Conservation (phyloP, 768 basidiomycete genomes). For the Boletus barrowsii region DNA sequence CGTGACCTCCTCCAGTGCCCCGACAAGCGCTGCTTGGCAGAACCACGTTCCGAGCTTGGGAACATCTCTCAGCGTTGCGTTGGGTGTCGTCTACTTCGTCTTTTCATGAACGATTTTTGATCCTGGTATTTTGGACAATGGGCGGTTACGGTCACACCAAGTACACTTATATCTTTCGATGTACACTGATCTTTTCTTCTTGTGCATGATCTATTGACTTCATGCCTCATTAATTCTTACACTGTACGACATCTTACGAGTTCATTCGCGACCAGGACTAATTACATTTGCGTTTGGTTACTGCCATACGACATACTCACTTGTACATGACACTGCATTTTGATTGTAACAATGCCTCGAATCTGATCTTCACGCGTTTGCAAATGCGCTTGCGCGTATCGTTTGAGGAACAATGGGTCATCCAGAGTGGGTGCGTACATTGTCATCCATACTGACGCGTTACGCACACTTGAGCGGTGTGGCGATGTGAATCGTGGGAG, state of each 20-base stretch:
- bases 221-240: not conserved
- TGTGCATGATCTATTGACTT: conserved; percentile 16
- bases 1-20: not conserved
- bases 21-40: conserved; percentile 25
- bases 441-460: not conserved
- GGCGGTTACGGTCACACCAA: conserved; percentile 5
- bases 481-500: not conserved
- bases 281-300: conserved; percentile 8
- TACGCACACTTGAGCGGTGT: no score
- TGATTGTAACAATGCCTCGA: conserved; percentile 18
- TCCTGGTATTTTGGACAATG: conserved; percentile 7
- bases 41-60: conserved; percentile 16
- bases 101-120: conserved; percentile 20
- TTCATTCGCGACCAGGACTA: conserved; percentile 8
- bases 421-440: not conserved
- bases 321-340: conserved; percentile 23
- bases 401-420: conserved; percentile 4
- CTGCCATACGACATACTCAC: conserved; percentile 16
- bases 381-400: conserved; percentile 2
- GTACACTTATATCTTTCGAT: conserved; percentile 10
- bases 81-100: conserved; percentile 14
- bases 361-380: not conserved
- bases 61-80: conserved; percentile 14
- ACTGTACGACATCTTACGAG: conserved; percentile 17
- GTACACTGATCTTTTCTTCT: conserved; percentile 2